Base-by-base conservation (phyloP, 225 moss, liverwort and hornwort species). In the Physcomitrium patens region DNA sequence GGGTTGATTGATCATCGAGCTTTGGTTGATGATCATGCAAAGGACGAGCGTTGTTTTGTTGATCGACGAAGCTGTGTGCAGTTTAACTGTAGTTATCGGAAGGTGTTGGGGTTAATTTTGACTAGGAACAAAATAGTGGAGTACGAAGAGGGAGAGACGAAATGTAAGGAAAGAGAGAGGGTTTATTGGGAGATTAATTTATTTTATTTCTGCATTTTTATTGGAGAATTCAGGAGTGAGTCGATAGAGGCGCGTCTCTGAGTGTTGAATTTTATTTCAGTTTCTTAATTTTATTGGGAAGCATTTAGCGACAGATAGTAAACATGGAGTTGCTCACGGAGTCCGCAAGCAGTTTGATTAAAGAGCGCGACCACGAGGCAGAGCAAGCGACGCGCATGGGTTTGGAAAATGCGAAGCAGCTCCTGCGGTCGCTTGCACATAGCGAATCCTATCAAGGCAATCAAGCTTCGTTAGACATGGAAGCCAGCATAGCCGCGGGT, bases 401-500 rank as follows among this genome's bases (percentile, higher is more conserved):
- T 8, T 16, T 79, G 11, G 79, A 79, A 15, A 79, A 68, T 41
- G 74, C 79, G 22, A 67, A 68, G 68, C 60, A 68, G 73, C 74
- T 79, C 57, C 27, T 79, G 57, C 79, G 62, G 4, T 73, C 73
- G 19, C 60, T 74, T 44, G 47, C 79, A n/a, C 62, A 27, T 5
- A 28, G 9, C 31, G 2, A 3, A 37, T 27, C 28, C 53, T 61
- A 62, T 16, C 76, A 69, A 1, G 58, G 26, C 50, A 14, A 10
- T 7, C 76, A 68, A 51, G 22, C 18, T 17, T 18, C 49, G 48
- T 27, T 60, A 28, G 76, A 76, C 31, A 28, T 81, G 14, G 86
- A 88, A 9, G 64, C 71, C 46, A 76, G 75, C 62, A 76, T 81
- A 16, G 84, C 81, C 1, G 84, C 82, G 10, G 88, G 82, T 16